Evolutionary conservation across 169 alveolate species (phyloP).

Genomic region (Babesia ovis): DNA sequence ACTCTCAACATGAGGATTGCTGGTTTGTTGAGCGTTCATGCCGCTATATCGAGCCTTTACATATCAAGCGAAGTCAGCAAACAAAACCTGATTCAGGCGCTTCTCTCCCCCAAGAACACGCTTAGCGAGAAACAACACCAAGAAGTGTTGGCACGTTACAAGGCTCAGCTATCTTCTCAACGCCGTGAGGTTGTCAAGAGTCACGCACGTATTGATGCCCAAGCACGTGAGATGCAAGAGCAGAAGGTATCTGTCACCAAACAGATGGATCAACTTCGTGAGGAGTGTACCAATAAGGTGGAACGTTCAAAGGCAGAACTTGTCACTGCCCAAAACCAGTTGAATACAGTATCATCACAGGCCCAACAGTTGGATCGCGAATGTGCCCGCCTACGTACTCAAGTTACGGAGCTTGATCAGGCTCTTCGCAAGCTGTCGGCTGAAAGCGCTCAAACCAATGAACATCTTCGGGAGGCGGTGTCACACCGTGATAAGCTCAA

Average conservation of each 20-base stretch:
- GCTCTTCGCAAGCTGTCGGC: conserved; percentile 33
- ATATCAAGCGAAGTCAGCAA: conserved; percentile 32
- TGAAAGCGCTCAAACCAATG: conserved; percentile 13
- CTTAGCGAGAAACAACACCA: conserved; percentile 7
- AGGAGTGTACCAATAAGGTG: conserved; percentile 12
- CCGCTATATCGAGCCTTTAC: conserved; percentile 7
- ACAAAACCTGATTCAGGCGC: conserved; percentile 24
- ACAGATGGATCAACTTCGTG: conserved; percentile 22
- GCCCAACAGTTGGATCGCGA: conserved; percentile 45
- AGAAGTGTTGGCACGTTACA: conserved; percentile 26
- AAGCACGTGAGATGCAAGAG: conserved; percentile 31
- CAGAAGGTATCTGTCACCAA: conserved; percentile 18
- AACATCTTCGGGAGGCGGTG: conserved; percentile 9
- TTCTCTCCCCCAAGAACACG: conserved; percentile 25
- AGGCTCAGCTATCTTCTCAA: conserved; percentile 25
- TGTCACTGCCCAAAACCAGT: conserved; percentile 22
- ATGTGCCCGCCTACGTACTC: conserved; percentile 26
- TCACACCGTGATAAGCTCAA: conserved; percentile 30
- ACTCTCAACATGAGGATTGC: conserved; percentile 16
- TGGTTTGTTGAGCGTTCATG: conserved; percentile 25
- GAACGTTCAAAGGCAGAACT: conserved; percentile 24
- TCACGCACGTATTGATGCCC: conserved; percentile 31
- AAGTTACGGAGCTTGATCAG: conserved; percentile 25
- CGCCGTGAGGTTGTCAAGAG: conserved; percentile 26
- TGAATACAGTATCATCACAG: conserved; percentile 11